Conservation (phyloP, 768 basidiomycete genomes). For the Russula sp. region DNA sequence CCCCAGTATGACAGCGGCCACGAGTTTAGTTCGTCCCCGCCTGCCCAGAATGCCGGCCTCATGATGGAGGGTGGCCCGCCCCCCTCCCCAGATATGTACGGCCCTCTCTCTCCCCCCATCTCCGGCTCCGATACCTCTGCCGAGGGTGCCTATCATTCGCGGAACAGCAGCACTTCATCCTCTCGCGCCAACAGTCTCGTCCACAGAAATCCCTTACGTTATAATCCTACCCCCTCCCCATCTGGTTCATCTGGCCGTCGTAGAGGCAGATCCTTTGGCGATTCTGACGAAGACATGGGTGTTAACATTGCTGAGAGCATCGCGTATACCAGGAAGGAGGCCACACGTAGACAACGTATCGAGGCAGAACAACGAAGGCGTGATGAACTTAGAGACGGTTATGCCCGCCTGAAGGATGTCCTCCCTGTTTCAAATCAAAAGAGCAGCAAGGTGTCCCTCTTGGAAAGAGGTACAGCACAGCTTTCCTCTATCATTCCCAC, state of each 20-base stretch:
- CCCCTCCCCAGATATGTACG: conserved; percentile 75
- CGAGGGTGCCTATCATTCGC: conserved; percentile 61
- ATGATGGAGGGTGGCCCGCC: conserved; percentile 39
- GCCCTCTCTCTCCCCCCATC: conserved; percentile 78
- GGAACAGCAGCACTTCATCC: conserved; percentile 73
- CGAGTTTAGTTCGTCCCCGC: conserved; percentile 45
- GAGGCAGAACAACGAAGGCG: conserved; percentile 87
- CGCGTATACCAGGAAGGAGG: conserved; percentile 76
- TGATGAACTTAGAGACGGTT: conserved; percentile 86
- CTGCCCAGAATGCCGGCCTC: conserved; percentile 22
- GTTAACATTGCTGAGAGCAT: conserved; percentile 62
- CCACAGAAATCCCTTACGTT: conserved; percentile 62
- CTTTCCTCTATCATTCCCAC: conserved; percentile 13
- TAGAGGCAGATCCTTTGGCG: conserved; percentile 60
- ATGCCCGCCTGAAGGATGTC: conserved; percentile 81
- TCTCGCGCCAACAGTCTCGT: conserved; percentile 73
- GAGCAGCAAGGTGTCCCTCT: conserved; percentile 81
- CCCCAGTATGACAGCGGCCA: conserved; percentile 41
- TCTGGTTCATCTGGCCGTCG: conserved; percentile 65
- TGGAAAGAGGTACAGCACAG: conserved; percentile 67
- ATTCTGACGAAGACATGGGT: conserved; percentile 66
- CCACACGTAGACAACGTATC: conserved; percentile 75
- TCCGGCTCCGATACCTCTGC: conserved; percentile 88
- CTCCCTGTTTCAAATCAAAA: conserved; percentile 86
- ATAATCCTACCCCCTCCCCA: conserved; percentile 79